A percentile compares a stretch with the other conserved stretches of the same genome.
Evolutionary conservation across 345 rosid species (phyloP).

Genomic region (Melaleuca quinquenervia): DNA sequence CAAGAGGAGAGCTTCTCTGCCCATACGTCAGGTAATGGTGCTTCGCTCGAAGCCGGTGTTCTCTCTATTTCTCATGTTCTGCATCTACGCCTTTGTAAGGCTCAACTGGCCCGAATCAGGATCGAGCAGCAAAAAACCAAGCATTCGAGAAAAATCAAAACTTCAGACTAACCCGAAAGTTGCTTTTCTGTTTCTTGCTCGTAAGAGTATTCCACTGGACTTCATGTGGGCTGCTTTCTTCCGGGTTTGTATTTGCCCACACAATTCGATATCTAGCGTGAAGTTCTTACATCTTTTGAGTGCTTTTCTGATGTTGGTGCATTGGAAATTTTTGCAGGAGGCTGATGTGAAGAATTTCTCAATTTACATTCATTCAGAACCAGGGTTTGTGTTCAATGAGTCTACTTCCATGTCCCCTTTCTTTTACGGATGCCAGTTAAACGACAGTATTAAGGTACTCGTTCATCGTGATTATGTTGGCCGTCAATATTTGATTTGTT

Average conservation of each 20-base stretch:
- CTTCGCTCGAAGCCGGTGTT: neutral
- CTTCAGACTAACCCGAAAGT: slow-evolving; percentile 13
- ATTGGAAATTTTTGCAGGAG: slow-evolving; percentile 2
- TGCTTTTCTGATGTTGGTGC: neutral
- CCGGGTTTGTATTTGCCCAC: slow-evolving; percentile 1
- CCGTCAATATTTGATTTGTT: neutral
- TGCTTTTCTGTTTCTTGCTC: slow-evolving; percentile 23
- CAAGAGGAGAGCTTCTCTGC: neutral
- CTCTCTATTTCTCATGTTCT: neutral
- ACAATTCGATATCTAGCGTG: neutral
- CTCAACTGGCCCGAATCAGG: neutral
- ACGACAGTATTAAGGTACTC: slow-evolving; percentile 18
- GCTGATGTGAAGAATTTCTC: slow-evolving; percentile 11
- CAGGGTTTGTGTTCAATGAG: slow-evolving; percentile 22
- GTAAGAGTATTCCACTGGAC: slow-evolving; percentile 19
- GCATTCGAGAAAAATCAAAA: neutral
- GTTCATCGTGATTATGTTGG: neutral
- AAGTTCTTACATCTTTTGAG: neutral
- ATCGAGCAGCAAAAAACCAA: neutral
- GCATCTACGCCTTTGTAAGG: neutral
- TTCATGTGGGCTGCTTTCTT: slow-evolving; percentile 22
- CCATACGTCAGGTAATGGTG: neutral
- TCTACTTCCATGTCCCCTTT: slow-evolving; percentile 19
- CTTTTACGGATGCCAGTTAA: slow-evolving; percentile 20
- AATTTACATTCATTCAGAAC: slow-evolving; percentile 17